Conservation (phyloP, 2,329 filamentous ascomycete genomes). For the Trichophaea hybrida region DNA sequence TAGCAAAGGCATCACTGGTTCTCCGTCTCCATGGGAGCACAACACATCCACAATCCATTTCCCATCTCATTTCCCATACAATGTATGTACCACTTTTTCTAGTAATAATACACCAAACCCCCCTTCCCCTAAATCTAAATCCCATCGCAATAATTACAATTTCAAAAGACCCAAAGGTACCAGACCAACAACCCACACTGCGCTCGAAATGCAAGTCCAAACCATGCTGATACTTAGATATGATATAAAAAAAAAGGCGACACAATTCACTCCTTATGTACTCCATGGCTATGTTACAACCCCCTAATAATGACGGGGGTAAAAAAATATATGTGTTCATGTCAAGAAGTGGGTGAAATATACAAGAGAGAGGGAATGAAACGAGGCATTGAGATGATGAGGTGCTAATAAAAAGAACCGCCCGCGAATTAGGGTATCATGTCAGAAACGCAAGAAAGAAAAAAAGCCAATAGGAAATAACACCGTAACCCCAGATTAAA, state of each 20-base stretch:
- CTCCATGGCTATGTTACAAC: not conserved
- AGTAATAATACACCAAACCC: not conserved
- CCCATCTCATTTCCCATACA: not conserved
- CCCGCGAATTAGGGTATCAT: not conserved
- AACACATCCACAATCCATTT: not conserved
- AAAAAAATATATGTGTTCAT: not conserved
- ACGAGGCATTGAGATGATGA: not conserved
- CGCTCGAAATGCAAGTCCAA: not conserved
- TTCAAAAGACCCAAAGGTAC: not conserved
- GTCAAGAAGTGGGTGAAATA: not conserved
- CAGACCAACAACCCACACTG: not conserved
- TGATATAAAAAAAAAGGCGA: not conserved
- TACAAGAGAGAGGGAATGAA: not conserved
- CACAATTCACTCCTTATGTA: not conserved
- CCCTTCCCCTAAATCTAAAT: not conserved
- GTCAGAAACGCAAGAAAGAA: not conserved
- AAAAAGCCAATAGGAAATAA: not conserved
- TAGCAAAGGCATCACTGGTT: too few species aligned
- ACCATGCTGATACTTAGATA: not conserved
- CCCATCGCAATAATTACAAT: not conserved
- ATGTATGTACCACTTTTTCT: not conserved
- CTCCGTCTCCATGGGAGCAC: too few species aligned
- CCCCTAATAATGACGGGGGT: not conserved
- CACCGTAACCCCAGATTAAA: not conserved
- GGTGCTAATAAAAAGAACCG: not conserved